Evolutionary conservation across 2,329 filamentous ascomycete genomes (phyloP).

Genomic region (Xylaria sp.): DNA sequence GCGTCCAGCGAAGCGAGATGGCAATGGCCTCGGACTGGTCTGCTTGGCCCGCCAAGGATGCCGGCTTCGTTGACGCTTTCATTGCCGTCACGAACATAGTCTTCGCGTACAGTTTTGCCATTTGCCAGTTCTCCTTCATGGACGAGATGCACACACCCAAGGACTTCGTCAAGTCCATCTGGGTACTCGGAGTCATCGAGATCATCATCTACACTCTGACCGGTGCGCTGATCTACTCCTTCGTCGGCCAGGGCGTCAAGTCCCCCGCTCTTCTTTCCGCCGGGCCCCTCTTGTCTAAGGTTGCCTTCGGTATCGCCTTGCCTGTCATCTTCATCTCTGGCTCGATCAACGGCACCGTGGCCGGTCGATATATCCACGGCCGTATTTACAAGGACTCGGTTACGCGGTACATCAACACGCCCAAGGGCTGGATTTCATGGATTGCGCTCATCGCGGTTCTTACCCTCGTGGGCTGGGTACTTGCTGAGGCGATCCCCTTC

Average conservation of each 20-base stretch:
- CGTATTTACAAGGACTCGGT: slow-evolving; percentile 41
- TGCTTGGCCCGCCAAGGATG: slow-evolving; percentile 42
- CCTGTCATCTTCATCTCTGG: slow-evolving; percentile 70
- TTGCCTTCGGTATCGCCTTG: slow-evolving; percentile 66
- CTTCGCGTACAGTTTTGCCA: slow-evolving; percentile 60
- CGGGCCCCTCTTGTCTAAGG: slow-evolving; percentile 57
- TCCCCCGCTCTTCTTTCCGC: slow-evolving; percentile 67
- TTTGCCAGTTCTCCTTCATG: slow-evolving; percentile 47
- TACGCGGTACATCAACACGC: slow-evolving; percentile 43
- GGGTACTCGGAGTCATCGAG: slow-evolving; percentile 59
- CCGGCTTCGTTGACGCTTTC: slow-evolving; percentile 55
- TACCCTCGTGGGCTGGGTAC: slow-evolving; percentile 71
- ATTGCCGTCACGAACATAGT: slow-evolving; percentile 65
- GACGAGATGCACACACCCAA: slow-evolving; percentile 49
- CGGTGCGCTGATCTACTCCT: slow-evolving; percentile 67
- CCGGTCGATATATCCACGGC: slow-evolving; percentile 45
- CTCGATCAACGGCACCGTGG: slow-evolving; percentile 67
- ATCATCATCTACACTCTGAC: slow-evolving; percentile 65
- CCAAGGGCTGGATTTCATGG: slow-evolving; percentile 55
- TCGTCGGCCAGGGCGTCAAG: slow-evolving; percentile 60
- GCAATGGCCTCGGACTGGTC: slow-evolving; percentile 39
- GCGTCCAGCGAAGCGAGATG: slow-evolving; percentile 43
- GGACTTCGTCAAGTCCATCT: slow-evolving; percentile 49
- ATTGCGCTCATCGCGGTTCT: slow-evolving; percentile 59
- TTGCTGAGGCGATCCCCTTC: slow-evolving; percentile 75